Conservation (phyloP, 2,329 filamentous ascomycete species). For the Trichoderma sp. region DNA sequence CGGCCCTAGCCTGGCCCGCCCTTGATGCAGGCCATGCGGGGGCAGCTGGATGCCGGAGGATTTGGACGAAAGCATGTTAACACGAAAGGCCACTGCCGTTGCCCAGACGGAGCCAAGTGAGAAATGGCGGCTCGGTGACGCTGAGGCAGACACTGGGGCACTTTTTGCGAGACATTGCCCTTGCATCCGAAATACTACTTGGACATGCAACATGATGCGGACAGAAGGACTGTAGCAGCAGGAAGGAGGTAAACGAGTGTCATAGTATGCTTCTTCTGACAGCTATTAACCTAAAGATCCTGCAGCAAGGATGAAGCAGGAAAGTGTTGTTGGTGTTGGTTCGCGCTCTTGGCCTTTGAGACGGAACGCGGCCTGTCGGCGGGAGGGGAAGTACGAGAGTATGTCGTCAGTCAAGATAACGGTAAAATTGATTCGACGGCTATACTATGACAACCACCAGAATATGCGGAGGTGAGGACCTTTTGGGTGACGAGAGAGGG, state of each 20-base stretch:
- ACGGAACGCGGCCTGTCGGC: background rate
- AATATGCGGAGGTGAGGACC: background rate
- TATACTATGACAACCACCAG: background rate
- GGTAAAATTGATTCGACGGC: background rate
- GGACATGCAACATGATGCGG: background rate
- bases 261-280: background rate
- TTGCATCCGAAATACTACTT: background rate
- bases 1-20: conserved; percentile 1
- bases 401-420: background rate
- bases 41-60: conserved; percentile 8
- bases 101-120: background rate
- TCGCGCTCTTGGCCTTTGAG: background rate
- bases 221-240: background rate
- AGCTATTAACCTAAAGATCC: background rate
- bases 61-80: background rate
- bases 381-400: background rate
- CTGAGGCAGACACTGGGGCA: background rate
- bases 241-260: background rate
- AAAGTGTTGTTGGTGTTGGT: background rate
- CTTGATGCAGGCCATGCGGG: conserved; percentile 4
- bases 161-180: background rate
- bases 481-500: background rate
- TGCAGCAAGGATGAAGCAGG: background rate
- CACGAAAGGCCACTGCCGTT: background rate
- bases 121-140: background rate